Base-by-base conservation (phyloP, 1,139 yeast genomes). In the Wickerhamomyces sp. region DNA sequence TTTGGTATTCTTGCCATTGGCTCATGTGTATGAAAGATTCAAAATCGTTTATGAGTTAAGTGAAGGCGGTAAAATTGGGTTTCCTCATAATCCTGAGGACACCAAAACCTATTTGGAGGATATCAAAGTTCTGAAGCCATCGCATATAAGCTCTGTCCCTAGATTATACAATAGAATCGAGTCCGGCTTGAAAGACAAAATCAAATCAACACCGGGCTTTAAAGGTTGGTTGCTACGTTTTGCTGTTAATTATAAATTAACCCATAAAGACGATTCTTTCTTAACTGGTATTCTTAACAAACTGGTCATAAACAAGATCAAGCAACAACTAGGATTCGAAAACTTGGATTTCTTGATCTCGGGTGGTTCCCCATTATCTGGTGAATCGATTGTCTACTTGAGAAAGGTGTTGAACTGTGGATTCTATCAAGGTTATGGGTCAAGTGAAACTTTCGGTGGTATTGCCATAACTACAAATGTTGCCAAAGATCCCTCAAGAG, bases 1-100 rank as follows among this genome's bases (percentile, higher is more conserved):
- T 7, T 40, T 56, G 31, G 57, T 54, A 10, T 75, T 77, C 57
- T 67, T 80, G 37, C 87, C 87, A 1, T 64, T 78, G 52, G 87
- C 88, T 2, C 88, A 81, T 57, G 81, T 81, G 46, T 81, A 74
- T 55, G 85, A 80, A 52, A 59, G 76, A 24, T 55, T 51, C 36
- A 56, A 56, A 46, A 55, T 56, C 26, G 48, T 48, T 28, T 56
- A 49, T 31, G 60, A 56, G 40, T 35, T 56, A 19, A 31, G 45
- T 25, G 45, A 45, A 45, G 76, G 76, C 35, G 69, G 62, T 41
- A 54, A 61, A 22, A 56, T 70, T 42, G 76, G 73, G 1, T 71
- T 68, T 51, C 76, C 77, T 4, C 69, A 64, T 44, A 50, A 69
- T 21, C 67, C 68, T 9, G 69, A 72, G 26, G 52, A 68, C 30